phyloP scores from a whole-genome alignment of 176 grass and related monocot species.

The Puccinellia tenuiflora region DNA sequence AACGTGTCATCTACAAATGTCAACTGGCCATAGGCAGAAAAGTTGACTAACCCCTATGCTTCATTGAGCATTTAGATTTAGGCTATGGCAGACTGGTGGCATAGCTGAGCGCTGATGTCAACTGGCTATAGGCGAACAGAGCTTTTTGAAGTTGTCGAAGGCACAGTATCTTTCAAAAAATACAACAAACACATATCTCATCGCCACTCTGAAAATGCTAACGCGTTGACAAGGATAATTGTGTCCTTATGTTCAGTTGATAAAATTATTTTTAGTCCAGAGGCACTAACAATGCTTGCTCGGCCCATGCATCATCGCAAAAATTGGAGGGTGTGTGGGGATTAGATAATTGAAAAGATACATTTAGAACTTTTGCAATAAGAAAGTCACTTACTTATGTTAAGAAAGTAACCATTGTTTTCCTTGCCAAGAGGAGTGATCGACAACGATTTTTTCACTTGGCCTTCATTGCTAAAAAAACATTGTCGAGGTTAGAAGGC shows the following conservation, averaged over 20 bases:
- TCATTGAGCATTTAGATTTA: not conserved
- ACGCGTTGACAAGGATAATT: not conserved
- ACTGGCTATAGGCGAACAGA: not conserved
- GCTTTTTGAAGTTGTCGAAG: not conserved
- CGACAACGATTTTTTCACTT: constrained; percentile 71
- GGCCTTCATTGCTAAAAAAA: constrained; percentile 57
- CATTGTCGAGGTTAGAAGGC: not conserved
- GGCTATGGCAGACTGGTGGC: not conserved
- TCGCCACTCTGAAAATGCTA: not conserved
- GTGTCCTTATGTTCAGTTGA: not conserved
- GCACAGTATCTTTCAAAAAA: not conserved
- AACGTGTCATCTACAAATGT: not conserved
- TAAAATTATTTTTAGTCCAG: not conserved
- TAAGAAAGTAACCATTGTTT: constrained; percentile 64
- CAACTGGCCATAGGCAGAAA: not conserved
- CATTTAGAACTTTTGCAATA: not conserved
- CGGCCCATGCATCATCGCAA: not conserved
- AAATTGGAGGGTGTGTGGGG: not conserved
- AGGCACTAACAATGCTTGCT: not conserved
- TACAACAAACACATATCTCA: not conserved
- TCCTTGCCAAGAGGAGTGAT: constrained; percentile 54
- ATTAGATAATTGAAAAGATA: not conserved
- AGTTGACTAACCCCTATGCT: not conserved
- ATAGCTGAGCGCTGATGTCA: not conserved
- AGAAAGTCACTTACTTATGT: constrained; percentile 58